Base-by-base conservation (phyloP, 2,329 filamentous ascomycete species). In the Hypoxylon sp. region DNA sequence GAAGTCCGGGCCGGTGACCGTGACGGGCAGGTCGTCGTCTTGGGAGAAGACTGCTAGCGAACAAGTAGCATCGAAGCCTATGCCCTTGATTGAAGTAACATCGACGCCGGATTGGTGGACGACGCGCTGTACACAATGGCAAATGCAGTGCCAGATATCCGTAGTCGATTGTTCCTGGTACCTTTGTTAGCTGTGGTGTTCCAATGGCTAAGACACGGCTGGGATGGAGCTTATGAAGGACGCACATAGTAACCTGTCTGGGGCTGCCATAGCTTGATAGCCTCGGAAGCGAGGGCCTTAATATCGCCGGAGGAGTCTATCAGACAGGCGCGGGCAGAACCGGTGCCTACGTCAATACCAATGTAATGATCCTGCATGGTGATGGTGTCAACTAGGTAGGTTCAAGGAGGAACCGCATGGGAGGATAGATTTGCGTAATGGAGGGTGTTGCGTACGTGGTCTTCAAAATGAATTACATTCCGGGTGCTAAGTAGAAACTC, bases 41-140 rank as follows among this genome's bases (percentile, higher is more conserved):
- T 92, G 84, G 58, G 90, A 86, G 80, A 99, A 97, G 71, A 98
- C 94, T 30, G 94, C 88, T 26, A 99, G 87, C 16, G 96, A 99
- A 84, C 96, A 99, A n/a, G 96, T 99, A 20, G 96, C 96, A 78
- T 99, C 96, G 79, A 99, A 98, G 55, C 96, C 96, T 74, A 99
- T 93, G 62, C 96, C 96, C 72, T 91, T 91, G 73, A 99, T 91
- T 33, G 87, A 89, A 67, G 82, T 82, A 3, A 90, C 86, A 73
- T 95, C 89, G 71, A 97, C 89, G 72, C 89, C 90, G 71, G 95
- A 91, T 78, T 97, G 91, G 75, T 85, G 86, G 73, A 98, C 86
- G 45, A 94, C 93, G 54, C 89, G 87, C 74, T 93, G 91, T 36
- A 97, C 93, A 42, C 93, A 96, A 65, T 88, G 86, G 82, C 94